A percentile compares a stretch with the other conserved stretches of the same genome.
Conservation (phyloP, 306 rosid species). For the Pachyrhizus erosus region DNA sequence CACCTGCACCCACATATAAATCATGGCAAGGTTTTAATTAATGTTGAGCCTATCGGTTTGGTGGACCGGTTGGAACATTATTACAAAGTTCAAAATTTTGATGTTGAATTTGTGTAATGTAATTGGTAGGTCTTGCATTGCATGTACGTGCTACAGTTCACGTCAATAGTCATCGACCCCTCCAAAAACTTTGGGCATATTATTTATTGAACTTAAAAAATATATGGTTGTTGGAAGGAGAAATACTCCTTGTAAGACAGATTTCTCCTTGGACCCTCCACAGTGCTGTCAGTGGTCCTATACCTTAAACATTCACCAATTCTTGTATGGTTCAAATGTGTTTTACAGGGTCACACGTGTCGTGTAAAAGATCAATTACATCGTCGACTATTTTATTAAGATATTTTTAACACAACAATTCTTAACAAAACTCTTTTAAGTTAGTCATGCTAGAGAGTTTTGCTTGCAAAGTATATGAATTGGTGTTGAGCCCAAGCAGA, state of each 20-base stretch:
- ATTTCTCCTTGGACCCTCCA: not conserved
- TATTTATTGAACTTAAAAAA: constrained; percentile 17
- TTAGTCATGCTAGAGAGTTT: not conserved
- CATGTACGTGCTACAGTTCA: not conserved
- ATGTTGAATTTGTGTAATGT: not conserved
- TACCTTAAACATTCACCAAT: not conserved
- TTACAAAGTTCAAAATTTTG: not conserved
- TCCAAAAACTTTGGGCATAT: constrained; percentile 27
- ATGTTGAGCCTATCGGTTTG: constrained; percentile 40
- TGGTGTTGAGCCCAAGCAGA: not conserved
- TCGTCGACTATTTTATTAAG: too few species aligned
- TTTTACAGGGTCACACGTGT: not conserved
- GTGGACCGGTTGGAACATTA: constrained; percentile 40
- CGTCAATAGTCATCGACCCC: constrained; percentile 3
- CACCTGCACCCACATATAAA: not conserved
- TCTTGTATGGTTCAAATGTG: not conserved
- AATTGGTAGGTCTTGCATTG: not conserved
- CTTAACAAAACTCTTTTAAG: too few species aligned
- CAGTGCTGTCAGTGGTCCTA: constrained; percentile 23
- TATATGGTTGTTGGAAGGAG: constrained; percentile 12
- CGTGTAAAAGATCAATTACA: not conserved
- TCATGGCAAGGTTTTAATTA: constrained; percentile 13
- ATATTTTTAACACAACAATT: too few species aligned
- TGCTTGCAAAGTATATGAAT: not conserved
- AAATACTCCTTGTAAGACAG: constrained; percentile 16